Percentiles rank a stretch among this genome's conserved stretches.
Evolutionary conservation across 2,329 filamentous ascomycete species (phyloP).

Genomic region (Cryoendolithus antarcticus): DNA sequence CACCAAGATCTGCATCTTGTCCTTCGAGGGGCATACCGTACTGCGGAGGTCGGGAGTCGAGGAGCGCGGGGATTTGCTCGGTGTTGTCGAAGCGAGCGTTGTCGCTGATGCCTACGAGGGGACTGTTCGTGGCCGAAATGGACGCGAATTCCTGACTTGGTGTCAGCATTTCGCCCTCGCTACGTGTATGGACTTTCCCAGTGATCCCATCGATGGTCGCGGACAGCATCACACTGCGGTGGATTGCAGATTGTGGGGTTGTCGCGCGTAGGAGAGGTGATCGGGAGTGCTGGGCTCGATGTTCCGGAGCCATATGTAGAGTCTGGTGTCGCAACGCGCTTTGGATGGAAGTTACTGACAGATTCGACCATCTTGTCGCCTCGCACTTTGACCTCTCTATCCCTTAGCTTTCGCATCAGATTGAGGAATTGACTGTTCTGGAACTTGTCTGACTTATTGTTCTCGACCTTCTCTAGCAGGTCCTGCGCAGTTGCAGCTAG

Average conservation of each 20-base stretch:
- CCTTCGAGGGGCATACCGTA: constrained; percentile 15
- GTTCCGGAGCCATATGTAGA: constrained; percentile 10
- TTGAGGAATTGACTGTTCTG: constrained; percentile 63
- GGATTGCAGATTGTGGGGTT: constrained; percentile 4
- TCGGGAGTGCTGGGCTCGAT: constrained; percentile 5
- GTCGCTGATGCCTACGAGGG: constrained; percentile 16
- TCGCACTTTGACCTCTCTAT: constrained; percentile 59
- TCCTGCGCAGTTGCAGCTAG: constrained; percentile 60
- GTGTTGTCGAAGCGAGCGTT: constrained; percentile 12
- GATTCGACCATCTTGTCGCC: constrained; percentile 55
- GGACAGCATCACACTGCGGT: constrained; percentile 5
- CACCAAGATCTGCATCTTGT: constrained; percentile 17
- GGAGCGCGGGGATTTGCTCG: constrained; percentile 5
- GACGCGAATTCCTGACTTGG: constrained; percentile 14
- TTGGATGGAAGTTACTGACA: constrained; percentile 18
- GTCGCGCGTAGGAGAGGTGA: constrained; percentile 2
- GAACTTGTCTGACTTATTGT: constrained; percentile 63
- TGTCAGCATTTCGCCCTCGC: constrained; percentile 13
- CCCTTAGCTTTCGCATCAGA: constrained; percentile 63
- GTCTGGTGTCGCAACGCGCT: constrained; percentile 10
- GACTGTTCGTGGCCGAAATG: constrained; percentile 13
- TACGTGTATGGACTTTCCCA: constrained; percentile 21
- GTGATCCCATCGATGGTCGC: constrained; percentile 20
- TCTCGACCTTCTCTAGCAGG: constrained; percentile 54
- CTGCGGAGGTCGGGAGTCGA: constrained; percentile 15